phyloP scores from a whole-genome alignment of 2,329 filamentous ascomycete genomes.

The Zelopaecilomyces penicillatus region DNA sequence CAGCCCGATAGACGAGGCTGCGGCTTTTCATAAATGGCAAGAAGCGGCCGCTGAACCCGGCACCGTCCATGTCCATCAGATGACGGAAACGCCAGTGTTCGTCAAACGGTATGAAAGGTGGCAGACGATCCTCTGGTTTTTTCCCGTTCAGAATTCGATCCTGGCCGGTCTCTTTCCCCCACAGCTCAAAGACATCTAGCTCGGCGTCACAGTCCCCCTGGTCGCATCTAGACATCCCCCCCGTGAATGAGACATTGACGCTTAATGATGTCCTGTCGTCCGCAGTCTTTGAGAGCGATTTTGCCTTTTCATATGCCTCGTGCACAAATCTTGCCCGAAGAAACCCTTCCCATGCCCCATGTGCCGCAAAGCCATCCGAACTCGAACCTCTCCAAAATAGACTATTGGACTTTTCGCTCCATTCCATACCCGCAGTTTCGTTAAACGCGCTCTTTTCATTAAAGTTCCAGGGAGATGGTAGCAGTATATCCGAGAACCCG shows the following conservation, averaged over 20 bases:
- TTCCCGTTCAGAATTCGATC: constrained; percentile 15
- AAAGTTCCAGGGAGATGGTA: constrained; percentile 48
- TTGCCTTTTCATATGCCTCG: constrained; percentile 34
- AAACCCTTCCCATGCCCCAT: constrained; percentile 48
- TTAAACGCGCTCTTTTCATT: constrained; percentile 48
- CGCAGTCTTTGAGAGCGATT: constrained; percentile 8
- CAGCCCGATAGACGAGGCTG: constrained; percentile 56
- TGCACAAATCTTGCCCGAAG: constrained; percentile 61
- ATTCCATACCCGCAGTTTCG: constrained; percentile 35
- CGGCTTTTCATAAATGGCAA: constrained; percentile 59
- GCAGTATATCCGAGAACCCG: constrained; percentile 45
- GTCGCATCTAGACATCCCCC: constrained; percentile 32
- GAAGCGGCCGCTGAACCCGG: constrained; percentile 55
- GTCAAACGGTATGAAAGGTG: constrained; percentile 10
- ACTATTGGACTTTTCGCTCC: constrained; percentile 39
- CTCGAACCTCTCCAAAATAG: constrained; percentile 50
- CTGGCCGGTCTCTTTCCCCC: constrained; percentile 19
- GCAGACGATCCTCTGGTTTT: not conserved
- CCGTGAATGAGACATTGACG: constrained; percentile 30
- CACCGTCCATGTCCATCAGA: constrained; percentile 64
- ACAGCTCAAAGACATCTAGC: constrained; percentile 29
- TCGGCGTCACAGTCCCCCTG: constrained; percentile 34
- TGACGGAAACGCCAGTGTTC: constrained; percentile 52
- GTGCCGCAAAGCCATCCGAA: constrained; percentile 39
- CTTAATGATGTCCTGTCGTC: constrained; percentile 21